Base-by-base conservation (phyloP, 805 yeast genomes). In the Wickerhamomyces alni region DNA sequence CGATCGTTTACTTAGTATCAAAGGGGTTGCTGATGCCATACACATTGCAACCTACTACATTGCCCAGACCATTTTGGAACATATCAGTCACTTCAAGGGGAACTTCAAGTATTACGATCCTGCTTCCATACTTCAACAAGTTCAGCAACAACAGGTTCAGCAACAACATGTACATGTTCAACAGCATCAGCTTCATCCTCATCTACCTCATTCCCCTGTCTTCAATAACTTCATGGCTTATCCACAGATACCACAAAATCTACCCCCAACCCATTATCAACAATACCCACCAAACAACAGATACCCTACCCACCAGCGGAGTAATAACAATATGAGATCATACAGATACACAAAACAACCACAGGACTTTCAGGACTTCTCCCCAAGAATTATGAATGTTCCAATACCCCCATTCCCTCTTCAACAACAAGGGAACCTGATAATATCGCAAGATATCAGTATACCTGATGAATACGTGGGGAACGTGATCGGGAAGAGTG, bases 21-120 rank as follows among this genome's bases (percentile, higher is more conserved):
- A 72, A 5, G 95, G 95, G 7, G 91, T 84, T 12, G 87, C 88
- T 1, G 95, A 87, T 62, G 88, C 95, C 2, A 75, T 87, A 31
- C 94, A 85, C 55, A 84, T 86, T 49, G 95, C 95, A 9, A 68
- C 80, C 0, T 85, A 81, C 59, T 82, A 81, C 55, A 70, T 84
- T 40, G 79, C 84, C 1, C 83, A 80, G 57, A 81, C 84, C 3
- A 69, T 81, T 39, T 55, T 78, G 37, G 82, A 78, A 46, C 81
- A 80, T 53, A 72, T 74, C 45, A 48, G 60, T 24, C 62, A 67
- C 39, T 71, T 75, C 47, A 72, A 74, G 51, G 62, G 71, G n/a
- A 80, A 79, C 51, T 66, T 72, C 32, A 63, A 75, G 8, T 75
- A 65, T 52, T 80, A 79, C 54, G 75, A 77, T 49, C 87, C 88